Base-by-base conservation (phyloP, 208 protist genomes). In the Trypanosoma melophagium region DNA sequence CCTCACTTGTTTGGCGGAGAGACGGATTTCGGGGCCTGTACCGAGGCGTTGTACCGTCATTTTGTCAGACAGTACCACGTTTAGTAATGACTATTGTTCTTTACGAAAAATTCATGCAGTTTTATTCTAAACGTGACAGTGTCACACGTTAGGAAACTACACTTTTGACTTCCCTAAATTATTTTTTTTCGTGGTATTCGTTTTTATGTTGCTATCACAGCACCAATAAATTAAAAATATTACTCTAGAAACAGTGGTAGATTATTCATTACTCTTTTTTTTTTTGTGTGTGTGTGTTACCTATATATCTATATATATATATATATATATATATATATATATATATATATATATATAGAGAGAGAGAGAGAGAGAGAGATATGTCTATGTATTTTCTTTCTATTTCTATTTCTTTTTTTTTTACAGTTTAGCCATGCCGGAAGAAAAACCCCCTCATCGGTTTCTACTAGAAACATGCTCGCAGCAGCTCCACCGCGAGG, bases 21-120 rank as follows among this genome's bases (percentile, higher is more conserved):
- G 59, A 71, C 51, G 89, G 92, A 7, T 25, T 87, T 7, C 10
- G 41, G 10, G 85, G 77, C 24, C 76, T 94, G 16, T 95, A 94
- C 52, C 83, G 92, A 14, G 92, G 92, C 4, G 74, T 89, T 24
- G 64, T 81, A 7, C 72, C 87, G 0, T 83, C 82, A 0, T 68
- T 95, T 28, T 54, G 83, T 21, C 92, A 93, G 51, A 78, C 86
- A 0, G 80, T 94, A 8, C 92, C 92, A 13, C 84, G 92, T 3
- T 86, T 83, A 0, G 79, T 86, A 0, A 69, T 95, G 12, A 79
- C 83, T 45, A 90, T 90, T 69, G 76, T 93, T 21, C 77, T 92
- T 3, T 96, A 95, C 61, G 92, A 96, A 66, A 66, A 90, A 55
- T 90, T 90, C 59, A 59, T 94, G 17, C 41, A 61, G 8, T 21